Percentiles rank a stretch among this genome's conserved stretches.
These are phyloP conservation scores for Phyllostachys edulis DNA, from an alignment of 176 grass and related monocot genomes.

Conservation along the genomic window DNA sequence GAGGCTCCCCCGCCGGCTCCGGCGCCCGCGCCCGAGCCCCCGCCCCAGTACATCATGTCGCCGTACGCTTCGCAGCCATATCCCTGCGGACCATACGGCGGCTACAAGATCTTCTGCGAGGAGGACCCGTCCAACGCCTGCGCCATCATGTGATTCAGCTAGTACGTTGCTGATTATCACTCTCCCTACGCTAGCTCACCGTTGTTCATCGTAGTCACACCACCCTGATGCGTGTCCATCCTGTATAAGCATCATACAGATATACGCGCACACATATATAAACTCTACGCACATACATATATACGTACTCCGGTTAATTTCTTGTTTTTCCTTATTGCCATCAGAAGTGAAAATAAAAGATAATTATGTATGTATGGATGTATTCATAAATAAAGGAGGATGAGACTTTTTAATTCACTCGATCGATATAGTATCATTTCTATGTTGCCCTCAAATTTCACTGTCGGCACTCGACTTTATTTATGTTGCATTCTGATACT, in stretches of 20 bases:
- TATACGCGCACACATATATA: background rate
- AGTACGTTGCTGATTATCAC: background rate
- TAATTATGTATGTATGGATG: background rate
- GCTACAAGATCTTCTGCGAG: constrained; percentile 75
- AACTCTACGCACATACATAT: background rate
- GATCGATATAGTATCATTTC: too few species aligned
- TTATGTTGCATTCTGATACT: background rate
- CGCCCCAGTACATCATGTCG: constrained; percentile 31
- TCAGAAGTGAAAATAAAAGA: background rate
- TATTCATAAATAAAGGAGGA: background rate
- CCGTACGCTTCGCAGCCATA: constrained; percentile 27
- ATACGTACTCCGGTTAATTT: background rate
- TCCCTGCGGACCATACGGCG: constrained; percentile 43
- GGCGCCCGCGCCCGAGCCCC: background rate
- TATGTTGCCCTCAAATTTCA: background rate
- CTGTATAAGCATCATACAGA: constrained; percentile 28
- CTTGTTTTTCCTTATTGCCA: background rate
- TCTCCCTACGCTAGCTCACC: too few species aligned
- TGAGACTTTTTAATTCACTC: too few species aligned
- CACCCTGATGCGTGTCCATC: background rate
- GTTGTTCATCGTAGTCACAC: too few species aligned
- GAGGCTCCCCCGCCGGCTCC: constrained; percentile 17
- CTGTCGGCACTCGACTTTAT: background rate
- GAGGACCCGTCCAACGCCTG: constrained; percentile 59
- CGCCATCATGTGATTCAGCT: constrained; percentile 61